Evolutionary conservation across 768 basidiomycete genomes (phyloP).

Genomic region (Astraeus odoratus): DNA sequence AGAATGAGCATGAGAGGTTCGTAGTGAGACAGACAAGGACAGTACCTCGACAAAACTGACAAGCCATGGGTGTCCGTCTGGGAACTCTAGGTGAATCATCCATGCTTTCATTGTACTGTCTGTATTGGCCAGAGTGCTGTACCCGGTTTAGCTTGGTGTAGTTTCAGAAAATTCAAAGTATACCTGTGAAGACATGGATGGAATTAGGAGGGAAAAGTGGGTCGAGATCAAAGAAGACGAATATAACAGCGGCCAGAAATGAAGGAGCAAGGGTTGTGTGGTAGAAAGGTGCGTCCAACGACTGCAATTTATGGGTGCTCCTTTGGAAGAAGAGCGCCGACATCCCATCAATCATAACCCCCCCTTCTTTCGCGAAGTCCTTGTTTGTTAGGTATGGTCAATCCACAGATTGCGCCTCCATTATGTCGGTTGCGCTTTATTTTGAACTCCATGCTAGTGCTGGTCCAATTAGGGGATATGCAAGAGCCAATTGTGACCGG

Average conservation of each 20-base stretch:
- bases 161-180: background rate
- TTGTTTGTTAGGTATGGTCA: background rate
- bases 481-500: background rate
- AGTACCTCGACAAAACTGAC: constrained; percentile 63
- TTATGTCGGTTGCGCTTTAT: constrained; percentile 19
- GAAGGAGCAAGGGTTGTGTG: background rate
- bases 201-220: background rate
- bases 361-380: background rate
- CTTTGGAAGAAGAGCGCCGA: background rate
- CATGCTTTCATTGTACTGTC: constrained; percentile 7
- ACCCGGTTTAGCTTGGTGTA: background rate
- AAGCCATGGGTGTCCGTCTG: constrained; percentile 61
- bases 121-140: background rate
- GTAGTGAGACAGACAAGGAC: background rate
- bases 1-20: constrained; percentile 1
- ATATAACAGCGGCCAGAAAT: background rate
- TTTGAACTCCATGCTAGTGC: constrained; percentile 21
- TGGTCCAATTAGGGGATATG: constrained; percentile 2
- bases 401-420: background rate
- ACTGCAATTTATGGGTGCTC: background rate
- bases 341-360: background rate
- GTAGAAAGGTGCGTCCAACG: too few relatives aligned
- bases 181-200: background rate
- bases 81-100: constrained; percentile 27
- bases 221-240: background rate